Base-by-base conservation (phyloP, 805 yeast species). In the Brettanomyces bruxellensis region DNA sequence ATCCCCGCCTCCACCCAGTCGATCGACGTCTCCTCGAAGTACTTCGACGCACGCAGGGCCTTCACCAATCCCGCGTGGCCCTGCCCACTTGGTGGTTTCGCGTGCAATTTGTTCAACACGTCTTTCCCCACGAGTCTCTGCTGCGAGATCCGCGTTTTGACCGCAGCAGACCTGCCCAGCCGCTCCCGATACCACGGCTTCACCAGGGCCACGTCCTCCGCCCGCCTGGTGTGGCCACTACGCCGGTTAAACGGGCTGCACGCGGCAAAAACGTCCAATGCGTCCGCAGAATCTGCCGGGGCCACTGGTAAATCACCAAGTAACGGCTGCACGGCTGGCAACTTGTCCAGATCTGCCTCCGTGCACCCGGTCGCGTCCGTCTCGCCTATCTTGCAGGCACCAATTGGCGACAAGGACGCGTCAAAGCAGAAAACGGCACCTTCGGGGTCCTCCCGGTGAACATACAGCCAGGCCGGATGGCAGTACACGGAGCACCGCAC, bases 1-100 rank as follows among this genome's bases (percentile, higher is more conserved):
- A 93, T 69, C 28, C 97, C 99, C 1, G 98, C 99, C 62, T 93
- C 99, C 3, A 91, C 93, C 99, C 99, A 93, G 64, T 93, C 99
- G 43, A 93, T 81, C 0, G 90, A 75, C 0, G 99, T 91, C 55
- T 86, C 83, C 59, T 88, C 95, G 65, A 93, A 93, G 61, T 78
- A 93, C 57, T 87, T 90, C 0, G 99, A 93, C 41, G 75, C 71
- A 48, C 79, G 78, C 53, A 93, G 72, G 30, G 80, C 72, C 50
- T 78, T 79, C 25, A 93, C 60, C 12, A 93, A 66, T 37, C 77
- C 73, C 5, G 75, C 71, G 54, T 80, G 83, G 4, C 22, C 14
- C 43, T 73, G 72, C 12, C 51, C 53, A 40, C 66, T 72, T 32
- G 69, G 67, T 2, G 71, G 66, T 3, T 69, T 65, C 24, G 37